These are phyloP conservation scores for Croton setiger DNA, from an alignment of 441 rosid genomes.

Conservation along the genomic window DNA sequence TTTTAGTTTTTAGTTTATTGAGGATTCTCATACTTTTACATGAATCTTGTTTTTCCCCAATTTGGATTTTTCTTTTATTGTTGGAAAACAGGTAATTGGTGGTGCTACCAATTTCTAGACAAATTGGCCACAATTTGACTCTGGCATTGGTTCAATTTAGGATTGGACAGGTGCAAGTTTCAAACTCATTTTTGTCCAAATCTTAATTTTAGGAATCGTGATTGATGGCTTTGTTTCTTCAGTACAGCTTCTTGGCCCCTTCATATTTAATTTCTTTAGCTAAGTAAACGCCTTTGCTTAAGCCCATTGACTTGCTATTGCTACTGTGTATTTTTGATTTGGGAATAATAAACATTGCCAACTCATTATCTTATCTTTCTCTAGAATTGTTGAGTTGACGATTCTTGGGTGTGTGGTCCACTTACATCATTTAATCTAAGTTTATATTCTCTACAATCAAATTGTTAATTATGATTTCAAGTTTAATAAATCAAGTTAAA, in stretches of 20 bases:
- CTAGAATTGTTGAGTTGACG: not conserved
- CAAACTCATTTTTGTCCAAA: too few species aligned
- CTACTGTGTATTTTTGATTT: too few species aligned
- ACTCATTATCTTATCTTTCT: not conserved
- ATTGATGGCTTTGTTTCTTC: constrained; percentile 2
- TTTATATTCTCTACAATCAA: too few species aligned
- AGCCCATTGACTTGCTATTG: too few species aligned
- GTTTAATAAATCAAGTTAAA: too few species aligned
- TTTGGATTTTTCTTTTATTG: not conserved
- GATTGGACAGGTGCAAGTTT: not conserved
- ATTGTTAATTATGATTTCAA: too few species aligned
- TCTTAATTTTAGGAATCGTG: not conserved
- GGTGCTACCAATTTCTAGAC: not conserved
- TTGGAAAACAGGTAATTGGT: too few species aligned
- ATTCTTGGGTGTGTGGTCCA: not conserved
- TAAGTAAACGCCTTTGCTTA: not conserved
- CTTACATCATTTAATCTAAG: not conserved
- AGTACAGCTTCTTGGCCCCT: not conserved
- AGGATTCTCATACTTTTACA: not conserved
- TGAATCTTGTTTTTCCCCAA: not conserved
- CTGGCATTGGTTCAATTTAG: not conserved
- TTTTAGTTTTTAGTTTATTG: not conserved
- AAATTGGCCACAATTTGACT: not conserved
- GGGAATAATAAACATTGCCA: not conserved
- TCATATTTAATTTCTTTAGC: not conserved